Evolutionary conservation across 371 early-diverging fungal genomes (phyloP).

Genomic region (Mortierella sp.): DNA sequence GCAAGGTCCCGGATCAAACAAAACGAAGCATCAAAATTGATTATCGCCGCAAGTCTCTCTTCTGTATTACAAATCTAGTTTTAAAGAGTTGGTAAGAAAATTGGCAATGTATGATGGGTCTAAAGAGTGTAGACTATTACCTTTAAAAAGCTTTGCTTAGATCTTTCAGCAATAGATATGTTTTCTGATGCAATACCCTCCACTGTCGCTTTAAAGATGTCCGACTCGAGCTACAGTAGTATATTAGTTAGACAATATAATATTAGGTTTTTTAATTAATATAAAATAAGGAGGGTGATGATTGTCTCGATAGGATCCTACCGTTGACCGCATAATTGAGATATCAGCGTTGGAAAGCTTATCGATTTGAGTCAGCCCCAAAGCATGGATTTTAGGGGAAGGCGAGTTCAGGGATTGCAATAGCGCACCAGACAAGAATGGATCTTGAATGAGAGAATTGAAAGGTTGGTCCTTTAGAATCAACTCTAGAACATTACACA

Average conservation of each 20-base stretch:
- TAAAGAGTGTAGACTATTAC: slow-evolving; percentile 9
- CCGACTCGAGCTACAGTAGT: slow-evolving; percentile 25
- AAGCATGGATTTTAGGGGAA: slow-evolving; percentile 9
- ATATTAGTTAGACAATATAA: background rate
- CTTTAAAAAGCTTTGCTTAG: slow-evolving; percentile 34
- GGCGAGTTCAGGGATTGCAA: slow-evolving; percentile 33
- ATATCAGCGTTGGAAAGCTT: slow-evolving; percentile 24
- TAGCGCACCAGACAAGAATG: slow-evolving; percentile 17
- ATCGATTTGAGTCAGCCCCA: slow-evolving; percentile 46
- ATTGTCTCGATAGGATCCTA: slow-evolving; percentile 10
- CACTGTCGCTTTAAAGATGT: slow-evolving; percentile 26
- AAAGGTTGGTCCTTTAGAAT: slow-evolving; percentile 26
- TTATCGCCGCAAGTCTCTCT: slow-evolving; percentile 22
- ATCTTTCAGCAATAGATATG: slow-evolving; percentile 42
- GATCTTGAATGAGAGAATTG: slow-evolving; percentile 26
- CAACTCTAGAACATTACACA: slow-evolving; percentile 27
- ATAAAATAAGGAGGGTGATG: too few relatives aligned
- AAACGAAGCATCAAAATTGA: slow-evolving; percentile 16
- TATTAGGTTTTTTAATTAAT: background rate
- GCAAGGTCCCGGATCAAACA: slow-evolving; percentile 20
- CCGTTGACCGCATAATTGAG: slow-evolving; percentile 16
- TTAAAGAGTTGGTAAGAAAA: background rate
- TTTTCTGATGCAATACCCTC: slow-evolving; percentile 33
- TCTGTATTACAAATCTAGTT: slow-evolving; percentile 19
- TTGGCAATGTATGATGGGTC: background rate